These are phyloP conservation scores for Gastrodia elata DNA, from an alignment of 106 monocot genomes.

Conservation along the genomic window DNA sequence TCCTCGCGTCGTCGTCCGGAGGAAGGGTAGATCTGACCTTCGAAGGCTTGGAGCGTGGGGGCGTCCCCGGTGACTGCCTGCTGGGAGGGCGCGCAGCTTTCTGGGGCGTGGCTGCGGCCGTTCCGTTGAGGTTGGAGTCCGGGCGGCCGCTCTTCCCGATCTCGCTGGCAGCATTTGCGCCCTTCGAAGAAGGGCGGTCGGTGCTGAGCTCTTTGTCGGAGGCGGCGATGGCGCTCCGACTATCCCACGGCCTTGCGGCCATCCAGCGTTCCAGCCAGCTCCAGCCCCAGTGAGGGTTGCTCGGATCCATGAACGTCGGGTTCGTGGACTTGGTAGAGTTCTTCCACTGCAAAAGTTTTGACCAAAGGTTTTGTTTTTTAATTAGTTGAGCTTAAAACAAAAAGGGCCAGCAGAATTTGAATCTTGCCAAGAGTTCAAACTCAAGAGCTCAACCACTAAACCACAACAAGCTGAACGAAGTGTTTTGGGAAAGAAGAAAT, in stretches of 20 bases:
- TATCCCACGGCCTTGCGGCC: slow-evolving; percentile 86
- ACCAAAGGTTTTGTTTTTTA: too few relatives aligned
- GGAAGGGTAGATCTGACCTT: slow-evolving; percentile 30
- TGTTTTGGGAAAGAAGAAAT: neutral
- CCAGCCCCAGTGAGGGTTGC: slow-evolving; percentile 96
- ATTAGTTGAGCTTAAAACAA: neutral
- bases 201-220: slow-evolving; percentile 44
- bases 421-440: too few relatives aligned
- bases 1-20: slow-evolving; percentile 55
- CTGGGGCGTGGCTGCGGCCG: slow-evolving; percentile 13
- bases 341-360: slow-evolving; percentile 51
- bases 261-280: slow-evolving; percentile 99
- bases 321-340: slow-evolving; percentile 67
- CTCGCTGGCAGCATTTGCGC: slow-evolving; percentile 26
- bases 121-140: slow-evolving; percentile 23
- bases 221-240: slow-evolving; percentile 17
- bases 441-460: too few relatives aligned
- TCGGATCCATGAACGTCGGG: slow-evolving; percentile 70
- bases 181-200: slow-evolving; percentile 37
- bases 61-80: slow-evolving; percentile 34
- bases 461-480: too few relatives aligned
- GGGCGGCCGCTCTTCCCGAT: slow-evolving; percentile 48
- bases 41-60: slow-evolving; percentile 25
- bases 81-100: slow-evolving; percentile 19
- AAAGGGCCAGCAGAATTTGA: too few relatives aligned